phyloP scores from a whole-genome alignment of 2,329 filamentous ascomycete species.

The Paramyrothecium roridum region DNA sequence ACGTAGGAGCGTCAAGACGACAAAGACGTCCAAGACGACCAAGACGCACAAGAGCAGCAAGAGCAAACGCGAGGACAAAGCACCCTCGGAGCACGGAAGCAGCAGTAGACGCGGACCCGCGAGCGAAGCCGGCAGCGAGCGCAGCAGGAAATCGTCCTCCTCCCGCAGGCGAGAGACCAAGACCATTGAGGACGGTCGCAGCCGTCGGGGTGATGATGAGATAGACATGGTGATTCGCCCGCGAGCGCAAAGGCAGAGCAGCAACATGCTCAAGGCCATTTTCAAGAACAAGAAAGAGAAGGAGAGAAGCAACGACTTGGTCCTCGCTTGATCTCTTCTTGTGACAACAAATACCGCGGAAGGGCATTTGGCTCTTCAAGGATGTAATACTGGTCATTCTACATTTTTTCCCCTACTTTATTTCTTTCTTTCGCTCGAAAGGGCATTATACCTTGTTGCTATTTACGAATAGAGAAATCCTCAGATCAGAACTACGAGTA shows the following conservation, averaged over 20 bases:
- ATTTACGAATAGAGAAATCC: too few relatives aligned
- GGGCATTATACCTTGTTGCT: too few relatives aligned
- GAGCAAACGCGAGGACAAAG: conserved; percentile 18
- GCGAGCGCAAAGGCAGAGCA: conserved; percentile 42
- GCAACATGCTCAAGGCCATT: conserved; percentile 55
- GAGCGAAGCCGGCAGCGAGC: conserved; percentile 37
- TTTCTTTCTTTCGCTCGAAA: too few relatives aligned
- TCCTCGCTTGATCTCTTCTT: conserved; percentile 16
- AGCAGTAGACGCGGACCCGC: conserved; percentile 10
- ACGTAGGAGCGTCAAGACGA: conserved; percentile 28
- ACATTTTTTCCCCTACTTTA: neutral
- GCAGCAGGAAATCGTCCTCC: conserved; percentile 20
- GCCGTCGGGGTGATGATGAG: conserved; percentile 29
- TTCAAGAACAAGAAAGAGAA: conserved; percentile 55
- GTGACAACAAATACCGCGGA: neutral
- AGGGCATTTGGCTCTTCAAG: neutral
- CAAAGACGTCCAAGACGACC: conserved; percentile 12
- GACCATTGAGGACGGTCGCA: conserved; percentile 32
- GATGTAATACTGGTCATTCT: neutral
- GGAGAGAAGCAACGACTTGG: conserved; percentile 27
- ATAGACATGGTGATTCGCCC: conserved; percentile 40
- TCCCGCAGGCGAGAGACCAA: conserved; percentile 20
- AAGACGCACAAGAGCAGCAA: conserved; percentile 19
- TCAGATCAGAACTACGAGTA: too few relatives aligned
- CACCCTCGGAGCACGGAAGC: conserved; percentile 17